Evolutionary conservation across 2,329 filamentous ascomycete species (phyloP), one percentile per base, ranked within the genome.

Genomic region (Curvularia verruculosa): DNA sequence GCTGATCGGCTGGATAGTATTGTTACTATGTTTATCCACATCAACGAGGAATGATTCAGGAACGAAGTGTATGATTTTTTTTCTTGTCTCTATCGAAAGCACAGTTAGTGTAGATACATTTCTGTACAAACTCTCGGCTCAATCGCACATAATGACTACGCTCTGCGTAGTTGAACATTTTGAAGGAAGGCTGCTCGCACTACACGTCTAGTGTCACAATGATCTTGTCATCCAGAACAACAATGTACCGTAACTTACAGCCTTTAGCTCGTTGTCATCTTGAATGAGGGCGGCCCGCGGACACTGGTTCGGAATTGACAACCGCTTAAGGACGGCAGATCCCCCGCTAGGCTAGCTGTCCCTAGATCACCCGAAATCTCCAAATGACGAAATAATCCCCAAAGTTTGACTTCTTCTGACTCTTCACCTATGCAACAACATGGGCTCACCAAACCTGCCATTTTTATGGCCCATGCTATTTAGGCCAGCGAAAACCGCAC

Each of bases 391-490:
- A 52, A 52, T 43, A 41, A 36, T 49, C 46, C 44, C 37, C 19
- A 37, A 58, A 31, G 18, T 47, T 37, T 44, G 34, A 29, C 13
- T 52, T 41, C 19, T 52, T 48, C 36, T 48, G 19, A 29, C 49
- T 12, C 34, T 24, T 48, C 48, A 44, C 50, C 49, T 39, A 41
- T 49, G 51, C 49, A 10, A 49, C 56, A 63, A 49, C 15, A 81
- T 81, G 79, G 75, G 79, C 18, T 67, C 75, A 43, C 79, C 79
- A 13, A 76, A 77, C 41, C 66, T 82, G 44, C 77, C 78, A 24
- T 81, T 81, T 63, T 71, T 82, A 40, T 82, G 79, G 76, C 80
- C 80, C 1, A 75, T 78, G 66, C 70, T 82, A 44, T 80, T 75
- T 49, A 75, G 73, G 45, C 68, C 77, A 1, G 60, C 69, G 7